Conservation (phyloP, 495 filamentous ascomycete genomes). For the Darksidea phi region DNA sequence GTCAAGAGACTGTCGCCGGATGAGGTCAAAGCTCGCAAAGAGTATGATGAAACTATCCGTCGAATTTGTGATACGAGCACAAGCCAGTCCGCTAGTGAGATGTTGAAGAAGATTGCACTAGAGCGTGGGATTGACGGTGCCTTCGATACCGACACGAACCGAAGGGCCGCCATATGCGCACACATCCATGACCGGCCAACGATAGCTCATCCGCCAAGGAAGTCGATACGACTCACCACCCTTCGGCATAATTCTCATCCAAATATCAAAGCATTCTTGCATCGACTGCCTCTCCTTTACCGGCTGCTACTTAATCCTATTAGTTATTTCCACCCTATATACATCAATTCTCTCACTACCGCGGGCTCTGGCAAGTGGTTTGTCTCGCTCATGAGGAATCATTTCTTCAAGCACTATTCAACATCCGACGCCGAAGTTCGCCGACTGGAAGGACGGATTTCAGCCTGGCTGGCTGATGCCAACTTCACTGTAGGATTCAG, state of each 20-base stretch:
- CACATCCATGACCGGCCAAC: conserved; percentile 40
- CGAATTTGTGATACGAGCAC: conserved; percentile 34
- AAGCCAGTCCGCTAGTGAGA: conserved; percentile 33
- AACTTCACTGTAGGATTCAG: conserved; percentile 42
- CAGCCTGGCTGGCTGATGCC: conserved; percentile 41
- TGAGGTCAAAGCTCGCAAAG: conserved; percentile 34
- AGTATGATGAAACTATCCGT: conserved; percentile 37
- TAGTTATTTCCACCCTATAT: conserved; percentile 43
- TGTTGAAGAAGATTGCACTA: conserved; percentile 24
- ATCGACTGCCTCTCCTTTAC: conserved; percentile 43
- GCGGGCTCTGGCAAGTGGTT: conserved; percentile 43
- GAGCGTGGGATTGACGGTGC: conserved; percentile 8
- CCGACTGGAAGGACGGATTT: conserved; percentile 37
- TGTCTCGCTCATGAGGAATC: conserved; percentile 35
- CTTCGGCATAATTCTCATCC: conserved; percentile 39
- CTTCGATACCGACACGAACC: conserved; percentile 22
- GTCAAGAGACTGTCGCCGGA: conserved; percentile 37
- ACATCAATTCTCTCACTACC: conserved; percentile 39
- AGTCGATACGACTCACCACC: conserved; percentile 43
- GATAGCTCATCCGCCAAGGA: conserved; percentile 43
- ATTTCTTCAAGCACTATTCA: conserved; percentile 43
- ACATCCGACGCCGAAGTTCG: conserved; percentile 36
- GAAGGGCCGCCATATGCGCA: conserved; percentile 43
- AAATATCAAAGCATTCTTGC: conserved; percentile 37
- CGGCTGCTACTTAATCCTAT: conserved; percentile 40